phyloP scores from a whole-genome alignment of 73 alveolate species.

The Durusdinium trenchii region DNA sequence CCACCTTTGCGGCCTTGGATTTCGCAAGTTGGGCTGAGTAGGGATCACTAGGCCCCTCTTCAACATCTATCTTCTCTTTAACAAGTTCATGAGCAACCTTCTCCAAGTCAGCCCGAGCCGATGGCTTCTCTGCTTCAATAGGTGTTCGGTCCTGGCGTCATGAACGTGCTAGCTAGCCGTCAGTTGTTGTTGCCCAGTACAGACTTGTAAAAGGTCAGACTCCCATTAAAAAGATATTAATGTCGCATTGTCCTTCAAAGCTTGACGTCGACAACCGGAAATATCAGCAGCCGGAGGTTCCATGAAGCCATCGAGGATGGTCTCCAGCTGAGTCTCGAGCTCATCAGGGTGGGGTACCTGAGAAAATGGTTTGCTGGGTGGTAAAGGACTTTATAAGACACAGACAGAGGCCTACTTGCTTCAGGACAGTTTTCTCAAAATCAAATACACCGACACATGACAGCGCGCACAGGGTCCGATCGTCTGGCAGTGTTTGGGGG shows the following conservation, averaged over 20 bases:
- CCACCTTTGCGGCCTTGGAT: neutral
- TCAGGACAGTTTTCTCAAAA: too few relatives aligned
- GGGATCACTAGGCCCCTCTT: neutral
- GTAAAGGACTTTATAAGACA: too few relatives aligned
- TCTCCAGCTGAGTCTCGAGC: neutral
- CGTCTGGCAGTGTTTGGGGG: too few relatives aligned
- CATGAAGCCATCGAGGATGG: neutral
- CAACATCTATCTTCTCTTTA: neutral
- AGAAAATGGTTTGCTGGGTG: too few relatives aligned
- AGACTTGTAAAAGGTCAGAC: neutral
- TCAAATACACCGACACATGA: too few relatives aligned
- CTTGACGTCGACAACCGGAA: neutral
- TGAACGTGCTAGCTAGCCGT: neutral
- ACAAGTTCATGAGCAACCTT: neutral
- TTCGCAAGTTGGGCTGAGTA: neutral
- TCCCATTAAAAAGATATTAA: too few relatives aligned
- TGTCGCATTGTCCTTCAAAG: neutral
- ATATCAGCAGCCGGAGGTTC: neutral
- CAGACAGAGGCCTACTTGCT: too few relatives aligned
- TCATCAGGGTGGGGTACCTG: conserved; percentile 1
- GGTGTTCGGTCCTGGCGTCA: conserved; percentile 1
- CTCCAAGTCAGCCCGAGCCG: neutral
- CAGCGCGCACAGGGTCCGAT: too few relatives aligned
- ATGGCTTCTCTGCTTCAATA: neutral
- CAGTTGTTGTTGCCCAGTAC: neutral